Base-by-base conservation (phyloP, 2,329 filamentous ascomycete species). In the Corynespora cassiicola region DNA sequence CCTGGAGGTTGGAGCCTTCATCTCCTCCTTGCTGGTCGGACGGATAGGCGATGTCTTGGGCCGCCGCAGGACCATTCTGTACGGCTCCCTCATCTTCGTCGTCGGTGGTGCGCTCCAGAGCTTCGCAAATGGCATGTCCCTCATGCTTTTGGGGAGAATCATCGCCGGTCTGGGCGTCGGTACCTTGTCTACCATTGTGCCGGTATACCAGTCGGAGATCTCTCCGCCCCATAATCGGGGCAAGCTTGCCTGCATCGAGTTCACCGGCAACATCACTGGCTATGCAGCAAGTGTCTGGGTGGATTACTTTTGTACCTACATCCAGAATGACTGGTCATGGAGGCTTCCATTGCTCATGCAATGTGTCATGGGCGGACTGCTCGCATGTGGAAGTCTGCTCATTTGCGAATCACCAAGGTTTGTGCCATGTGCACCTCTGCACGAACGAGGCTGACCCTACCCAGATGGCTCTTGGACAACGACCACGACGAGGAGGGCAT, bases 401-500 rank as follows among this genome's bases (percentile, higher is more conserved):
- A 97, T 99, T 62, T 94, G 95, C 52, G 94, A 99, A 73, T 97
- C 94, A 17, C 94, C 94, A 28, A 86, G 90, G 90, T 94, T 74
- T 60, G 72, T 57, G 25, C 9, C 10, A 6, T 6, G 14, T 7
- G 3, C 4, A 7, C 5, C n/a, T 10, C 11, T 12, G 5, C 24
- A 3, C 27, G 9, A 16, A 33, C 25, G 6, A 15, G 9, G 70
- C 70, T 59, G 42, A 55, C 34, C 31, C 39, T 36, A 23, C 11
- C 29, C 52, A 94, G 92, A 75, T 99, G 94, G 94, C 82, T 99
- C 7, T 78, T 99, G 31, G 94, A 99, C 65, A 96, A 96, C 63
- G 94, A 99, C 57, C 88, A 96, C 61, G 94, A 99, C 62, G 94
- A 99, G 68, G 94, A 99, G 69, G 94, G 94, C 36, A 96, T 99